A percentile compares a stretch with the other conserved stretches of the same genome.
Conservation (phyloP, 495 filamentous ascomycete species). For the Barbatosphaeria neglecta region DNA sequence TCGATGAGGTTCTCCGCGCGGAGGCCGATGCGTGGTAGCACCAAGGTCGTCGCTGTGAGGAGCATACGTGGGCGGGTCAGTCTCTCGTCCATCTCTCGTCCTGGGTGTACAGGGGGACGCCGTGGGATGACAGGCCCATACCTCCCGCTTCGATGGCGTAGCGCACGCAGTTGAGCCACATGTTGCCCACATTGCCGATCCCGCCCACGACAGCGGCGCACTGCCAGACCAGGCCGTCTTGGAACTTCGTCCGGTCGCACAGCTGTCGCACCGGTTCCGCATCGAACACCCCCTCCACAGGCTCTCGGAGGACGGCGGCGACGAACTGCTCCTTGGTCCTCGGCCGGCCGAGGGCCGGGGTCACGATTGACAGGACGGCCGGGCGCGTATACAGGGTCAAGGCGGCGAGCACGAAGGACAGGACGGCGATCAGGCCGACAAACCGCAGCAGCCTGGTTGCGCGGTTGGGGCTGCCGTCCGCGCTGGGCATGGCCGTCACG, state of each 20-base stretch:
- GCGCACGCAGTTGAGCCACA: slow-evolving; percentile 14
- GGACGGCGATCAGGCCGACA: too few relatives aligned
- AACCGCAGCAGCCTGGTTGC: too few relatives aligned
- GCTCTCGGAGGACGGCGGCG: slow-evolving; percentile 1
- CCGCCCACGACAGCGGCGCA: slow-evolving; percentile 16
- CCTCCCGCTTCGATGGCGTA: slow-evolving; percentile 16
- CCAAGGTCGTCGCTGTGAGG: neutral
- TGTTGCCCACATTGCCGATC: slow-evolving; percentile 17
- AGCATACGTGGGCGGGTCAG: too few relatives aligned
- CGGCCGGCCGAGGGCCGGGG: too few relatives aligned
- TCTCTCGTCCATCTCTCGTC: neutral
- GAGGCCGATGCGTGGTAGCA: neutral
- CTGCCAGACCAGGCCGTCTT: slow-evolving; percentile 10
- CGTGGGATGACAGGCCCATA: neutral
- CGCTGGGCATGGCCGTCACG: too few relatives aligned
- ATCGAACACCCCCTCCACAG: slow-evolving; percentile 3
- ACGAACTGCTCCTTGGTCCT: neutral
- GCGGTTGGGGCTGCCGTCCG: too few relatives aligned
- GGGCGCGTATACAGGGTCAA: neutral
- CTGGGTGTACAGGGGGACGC: neutral
- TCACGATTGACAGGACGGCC: neutral
- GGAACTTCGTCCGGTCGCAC: slow-evolving; percentile 8
- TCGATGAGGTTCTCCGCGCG: neutral
- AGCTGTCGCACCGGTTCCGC: slow-evolving; percentile 7
- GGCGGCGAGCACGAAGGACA: neutral